Evolutionary conservation across 2,329 filamentous ascomycete genomes (phyloP), one percentile per base, ranked within the genome.

Genomic region (Fusarium euwallaceae): DNA sequence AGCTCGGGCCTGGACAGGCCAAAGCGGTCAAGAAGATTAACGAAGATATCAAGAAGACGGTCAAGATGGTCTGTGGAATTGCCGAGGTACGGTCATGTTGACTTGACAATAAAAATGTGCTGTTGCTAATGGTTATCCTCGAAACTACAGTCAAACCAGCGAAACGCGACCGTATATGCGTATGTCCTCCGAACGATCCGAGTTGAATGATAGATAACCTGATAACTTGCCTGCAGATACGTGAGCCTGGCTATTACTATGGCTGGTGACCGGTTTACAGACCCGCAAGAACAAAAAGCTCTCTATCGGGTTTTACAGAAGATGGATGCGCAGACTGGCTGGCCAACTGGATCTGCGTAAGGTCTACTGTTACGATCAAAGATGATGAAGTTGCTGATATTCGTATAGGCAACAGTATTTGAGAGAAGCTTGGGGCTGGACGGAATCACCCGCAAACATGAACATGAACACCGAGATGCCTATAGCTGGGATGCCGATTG

Each of bases 221-320:
- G 27, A 78, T 12, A 2, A 29, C 11, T 0, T 8, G 10, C 8
- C 59, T 17, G 3, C 11, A 80, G 79, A 59, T 79, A 80, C 16
- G 79, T 75, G 4, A 80, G 74, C 22, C 70, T 81, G 1, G 78
- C 80, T 6, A 79, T 81, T 2, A 76, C 78, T 1, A 79, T 80
- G 79, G 80, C 78, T 4, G 84, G 84, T 8, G 84, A 85, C 64
- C 80, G 83, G 24, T 86, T 86, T 61, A 79, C 76, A 3, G 78
- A 81, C 8, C 72, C 76, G 7, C 73, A 71, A 14, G 84, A 85
- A 63, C 84, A 85, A 53, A 79, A 84, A 55, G 82, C 82, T 10
- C 69, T 86, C 9, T 76, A 84, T 8, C 74, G 78, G 4, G 76
- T 86, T 8, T 73, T 86, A 36, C 68, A 77, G 12, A 81, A 78